phyloP scores from a whole-genome alignment of 2,329 filamentous ascomycete genomes.

The Raffaelea albimanens region DNA sequence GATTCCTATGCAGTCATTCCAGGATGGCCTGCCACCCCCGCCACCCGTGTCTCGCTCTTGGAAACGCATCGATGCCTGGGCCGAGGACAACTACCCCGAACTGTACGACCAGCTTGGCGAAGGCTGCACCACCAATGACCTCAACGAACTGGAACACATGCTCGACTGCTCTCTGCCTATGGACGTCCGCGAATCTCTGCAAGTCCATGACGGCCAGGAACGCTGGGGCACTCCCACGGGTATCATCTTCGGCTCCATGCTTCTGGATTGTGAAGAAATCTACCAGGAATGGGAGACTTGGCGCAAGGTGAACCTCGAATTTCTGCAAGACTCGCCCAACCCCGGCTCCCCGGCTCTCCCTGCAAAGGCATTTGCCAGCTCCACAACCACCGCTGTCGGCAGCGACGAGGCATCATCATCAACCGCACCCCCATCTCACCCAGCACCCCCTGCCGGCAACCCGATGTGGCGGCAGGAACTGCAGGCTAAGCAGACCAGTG shows the following conservation, averaged over 20 bases:
- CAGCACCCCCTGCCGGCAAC: slow-evolving; percentile 23
- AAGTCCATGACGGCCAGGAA: slow-evolving; percentile 94
- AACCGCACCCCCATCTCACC: slow-evolving; percentile 33
- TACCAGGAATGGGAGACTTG: slow-evolving; percentile 97
- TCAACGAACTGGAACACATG: slow-evolving; percentile 94
- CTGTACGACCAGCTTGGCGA: slow-evolving; percentile 89
- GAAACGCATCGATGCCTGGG: slow-evolving; percentile 88
- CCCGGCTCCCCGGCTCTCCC: slow-evolving; percentile 53
- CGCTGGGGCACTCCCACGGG: slow-evolving; percentile 84
- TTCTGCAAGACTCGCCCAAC: slow-evolving; percentile 53
- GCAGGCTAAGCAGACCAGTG: slow-evolving; percentile 73
- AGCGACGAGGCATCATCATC: slow-evolving; percentile 58
- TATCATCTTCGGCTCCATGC: slow-evolving; percentile 87
- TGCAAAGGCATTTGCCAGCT: slow-evolving; percentile 37
- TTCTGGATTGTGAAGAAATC: slow-evolving; percentile 96
- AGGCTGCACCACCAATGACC: slow-evolving; percentile 83
- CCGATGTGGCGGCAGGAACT: slow-evolving; percentile 78
- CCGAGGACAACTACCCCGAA: slow-evolving; percentile 91
- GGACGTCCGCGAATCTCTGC: slow-evolving; percentile 85
- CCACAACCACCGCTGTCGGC: slow-evolving; percentile 51
- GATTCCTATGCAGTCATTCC: slow-evolving; percentile 94
- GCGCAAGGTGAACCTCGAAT: slow-evolving; percentile 87
- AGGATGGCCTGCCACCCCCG: slow-evolving; percentile 80
- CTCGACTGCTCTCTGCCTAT: slow-evolving; percentile 88
- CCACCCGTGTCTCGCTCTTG: slow-evolving; percentile 85